These are phyloP conservation scores for Penicillium pancosmium DNA, from an alignment of 495 filamentous ascomycete species.

Conservation along the genomic window DNA sequence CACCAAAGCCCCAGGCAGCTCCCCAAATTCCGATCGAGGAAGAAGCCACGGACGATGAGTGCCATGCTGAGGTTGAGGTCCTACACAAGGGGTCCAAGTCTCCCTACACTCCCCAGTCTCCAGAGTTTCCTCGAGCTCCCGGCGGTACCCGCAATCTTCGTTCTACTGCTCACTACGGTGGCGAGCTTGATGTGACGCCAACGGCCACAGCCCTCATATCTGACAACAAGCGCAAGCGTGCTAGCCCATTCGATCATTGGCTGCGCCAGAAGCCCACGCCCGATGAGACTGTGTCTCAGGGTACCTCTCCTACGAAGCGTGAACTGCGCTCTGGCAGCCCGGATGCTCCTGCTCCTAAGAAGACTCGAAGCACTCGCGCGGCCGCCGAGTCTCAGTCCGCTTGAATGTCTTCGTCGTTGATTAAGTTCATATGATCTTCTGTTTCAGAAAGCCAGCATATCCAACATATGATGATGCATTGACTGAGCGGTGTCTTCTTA, in stretches of 20 bases:
- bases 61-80: conserved; percentile 51
- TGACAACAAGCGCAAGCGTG: conserved; percentile 39
- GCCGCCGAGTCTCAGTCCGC: not conserved
- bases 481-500: conserved; percentile 4
- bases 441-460: conserved; percentile 1
- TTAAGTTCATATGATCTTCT: not conserved
- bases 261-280: conserved; percentile 57
- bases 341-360: conserved; percentile 34
- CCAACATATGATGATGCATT: conserved; percentile 1
- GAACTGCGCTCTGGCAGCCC: conserved; percentile 28
- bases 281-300: conserved; percentile 17
- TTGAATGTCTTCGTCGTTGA: not conserved
- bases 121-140: conserved; percentile 46
- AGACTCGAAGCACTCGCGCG: conserved; percentile 22
- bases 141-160: conserved; percentile 31
- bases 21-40: conserved; percentile 46
- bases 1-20: conserved; percentile 17
- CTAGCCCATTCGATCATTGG: conserved; percentile 70
- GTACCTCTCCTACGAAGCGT: conserved; percentile 33
- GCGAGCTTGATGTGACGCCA: conserved; percentile 26
- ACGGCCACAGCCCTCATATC: conserved; percentile 17
- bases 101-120: conserved; percentile 48
- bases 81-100: conserved; percentile 43
- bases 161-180: conserved; percentile 28
- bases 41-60: conserved; percentile 60